phyloP scores from a whole-genome alignment of 805 yeast genomes.

The Candida morakotiae region DNA sequence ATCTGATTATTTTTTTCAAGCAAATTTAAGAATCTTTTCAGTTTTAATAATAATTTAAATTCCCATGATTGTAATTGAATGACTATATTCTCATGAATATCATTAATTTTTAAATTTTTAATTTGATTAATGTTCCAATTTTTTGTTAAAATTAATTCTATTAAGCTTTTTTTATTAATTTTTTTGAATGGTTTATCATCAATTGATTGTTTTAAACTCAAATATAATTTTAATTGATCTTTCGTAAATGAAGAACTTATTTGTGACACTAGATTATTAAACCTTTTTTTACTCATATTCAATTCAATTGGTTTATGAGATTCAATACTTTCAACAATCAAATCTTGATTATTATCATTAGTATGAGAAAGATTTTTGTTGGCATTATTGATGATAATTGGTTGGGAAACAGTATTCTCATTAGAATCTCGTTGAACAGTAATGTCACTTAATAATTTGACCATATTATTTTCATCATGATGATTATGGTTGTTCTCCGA shows the following conservation, averaged over 20 bases:
- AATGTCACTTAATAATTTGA: too few relatives aligned
- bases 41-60: background rate
- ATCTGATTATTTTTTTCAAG: background rate
- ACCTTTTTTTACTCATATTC: conserved; percentile 9
- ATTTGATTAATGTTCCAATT: background rate
- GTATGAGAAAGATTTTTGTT: too few relatives aligned
- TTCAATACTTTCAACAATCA: conserved; percentile 9
- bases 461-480: too few relatives aligned
- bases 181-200: background rate
- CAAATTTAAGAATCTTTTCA: background rate
- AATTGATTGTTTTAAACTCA: background rate
- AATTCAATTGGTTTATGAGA: conserved; percentile 9
- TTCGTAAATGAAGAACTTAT: conserved; percentile 13
- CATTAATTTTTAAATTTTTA: conserved; percentile 1
- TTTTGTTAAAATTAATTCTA: background rate
- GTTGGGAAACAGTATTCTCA: too few relatives aligned
- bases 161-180: background rate
- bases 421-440: too few relatives aligned
- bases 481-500: too few relatives aligned
- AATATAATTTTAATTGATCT: conserved; percentile 11
- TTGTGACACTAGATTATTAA: conserved; percentile 5
- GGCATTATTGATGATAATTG: too few relatives aligned
- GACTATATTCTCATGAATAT: conserved; percentile 3
- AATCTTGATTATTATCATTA: too few relatives aligned
- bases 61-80: conserved; percentile 3